These are phyloP conservation scores for Aspergillus awamori DNA, from an alignment of 2,329 filamentous ascomycete species.

Conservation along the genomic window DNA sequence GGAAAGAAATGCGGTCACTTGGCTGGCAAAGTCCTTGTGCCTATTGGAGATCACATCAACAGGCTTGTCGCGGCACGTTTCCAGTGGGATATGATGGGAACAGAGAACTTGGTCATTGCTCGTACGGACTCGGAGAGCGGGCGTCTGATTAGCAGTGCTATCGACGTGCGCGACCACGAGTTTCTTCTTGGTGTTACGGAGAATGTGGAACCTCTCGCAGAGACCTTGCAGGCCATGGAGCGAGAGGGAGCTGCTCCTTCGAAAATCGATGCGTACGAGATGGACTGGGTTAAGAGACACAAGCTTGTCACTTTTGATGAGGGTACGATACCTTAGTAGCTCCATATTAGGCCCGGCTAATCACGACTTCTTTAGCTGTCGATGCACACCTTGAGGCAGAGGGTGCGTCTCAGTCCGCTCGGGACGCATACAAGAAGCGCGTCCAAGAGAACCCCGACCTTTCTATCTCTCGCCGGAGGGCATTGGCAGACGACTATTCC, in stretches of 20 bases:
- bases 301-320: constrained; percentile 90
- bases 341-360: constrained; percentile 12
- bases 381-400: constrained; percentile 71
- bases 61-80: constrained; percentile 87
- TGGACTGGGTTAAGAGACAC: constrained; percentile 83
- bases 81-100: constrained; percentile 98
- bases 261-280: constrained; percentile 85
- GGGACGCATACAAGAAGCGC: constrained; percentile 68
- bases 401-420: constrained; percentile 64
- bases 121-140: constrained; percentile 95
- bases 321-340: constrained; percentile 39
- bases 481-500: constrained; percentile 68
- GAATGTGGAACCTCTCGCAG: constrained; percentile 77
- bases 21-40: constrained; percentile 93
- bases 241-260: constrained; percentile 71
- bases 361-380: constrained; percentile 59
- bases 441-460: constrained; percentile 69
- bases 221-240: constrained; percentile 90
- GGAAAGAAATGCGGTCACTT: constrained; percentile 98
- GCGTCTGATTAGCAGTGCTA: constrained; percentile 82
- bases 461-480: constrained; percentile 75
- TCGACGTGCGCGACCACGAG: constrained; percentile 94
- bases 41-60: constrained; percentile 94
- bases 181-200: constrained; percentile 89
- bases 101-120: constrained; percentile 91